Base-by-base conservation (phyloP, 345 rosid genomes). In the Isatis tinctoria region DNA sequence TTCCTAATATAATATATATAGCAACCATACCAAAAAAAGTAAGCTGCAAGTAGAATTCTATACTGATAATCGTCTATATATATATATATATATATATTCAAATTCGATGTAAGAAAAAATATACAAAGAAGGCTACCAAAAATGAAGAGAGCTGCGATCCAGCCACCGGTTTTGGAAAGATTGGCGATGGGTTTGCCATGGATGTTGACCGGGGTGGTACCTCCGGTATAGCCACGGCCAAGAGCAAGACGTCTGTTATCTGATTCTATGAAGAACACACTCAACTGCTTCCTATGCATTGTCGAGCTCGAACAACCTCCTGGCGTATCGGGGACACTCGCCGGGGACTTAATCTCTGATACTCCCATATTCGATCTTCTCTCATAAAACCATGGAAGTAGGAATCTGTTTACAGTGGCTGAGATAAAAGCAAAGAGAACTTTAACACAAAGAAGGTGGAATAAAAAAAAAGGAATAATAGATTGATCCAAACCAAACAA, bases 121-220 rank as follows among this genome's bases (percentile, higher is more conserved):
- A 40, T 17, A 12, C 12, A 13, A 14, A 11, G 24, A 22, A 37
- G 37, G 56, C 80, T 81, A 93, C 97, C 97, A 17, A 93, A 90
- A 62, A 90, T 93, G 87, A 93, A 93, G 44, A 89, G 57, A 73
- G 97, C 93, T 6, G 97, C 98, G 39, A 81, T 60, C 98, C 98
- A 90, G 54, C 98, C 97, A 20, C 97, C 98, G 4, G 98, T 90
- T 78, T 80, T 87, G 0, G 97, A 85, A 59, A 90, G 96, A 74
- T 93, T 87, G 1, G 87, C 17, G 24, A 93, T 90, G 48, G 96
- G 97, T 72, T 93, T 90, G 16, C 96, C 93, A 26, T 64, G 90
- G 63, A 93, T 80, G 66, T 93, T 80, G 45, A 93, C 97, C 0
- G 97, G 98, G 6, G 92, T 86, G 33, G 91, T 85, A 53, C 98